These are phyloP conservation scores for Meripilus lineatus DNA, from an alignment of 1,284 basidiomycete species.

Conservation along the genomic window DNA sequence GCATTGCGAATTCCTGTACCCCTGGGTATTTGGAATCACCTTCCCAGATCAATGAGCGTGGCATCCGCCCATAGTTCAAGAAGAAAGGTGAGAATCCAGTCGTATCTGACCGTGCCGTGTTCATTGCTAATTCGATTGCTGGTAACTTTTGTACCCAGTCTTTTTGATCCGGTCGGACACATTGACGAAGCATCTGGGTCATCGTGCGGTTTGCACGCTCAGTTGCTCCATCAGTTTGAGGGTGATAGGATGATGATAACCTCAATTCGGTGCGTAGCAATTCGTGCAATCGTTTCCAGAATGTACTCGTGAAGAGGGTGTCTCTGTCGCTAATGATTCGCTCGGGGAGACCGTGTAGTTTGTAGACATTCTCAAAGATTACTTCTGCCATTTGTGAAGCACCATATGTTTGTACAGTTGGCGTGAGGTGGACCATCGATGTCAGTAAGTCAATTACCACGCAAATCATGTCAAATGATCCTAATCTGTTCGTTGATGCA, in stretches of 20 bases:
- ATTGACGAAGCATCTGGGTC: too few relatives aligned
- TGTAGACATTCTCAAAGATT: constrained; percentile 18
- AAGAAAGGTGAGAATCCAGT: constrained; percentile 33
- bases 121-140: too few relatives aligned
- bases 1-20: constrained; percentile 9
- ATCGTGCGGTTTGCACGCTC: too few relatives aligned
- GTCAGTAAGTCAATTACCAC: too few relatives aligned
- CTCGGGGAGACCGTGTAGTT: constrained; percentile 19
- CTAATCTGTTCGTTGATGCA: constrained; percentile 6
- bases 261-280: not conserved
- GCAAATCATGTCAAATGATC: too few relatives aligned
- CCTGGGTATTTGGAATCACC: constrained; percentile 18
- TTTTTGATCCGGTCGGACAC: too few relatives aligned
- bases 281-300: not conserved
- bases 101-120: too few relatives aligned
- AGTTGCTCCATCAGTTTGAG: not conserved
- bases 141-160: too few relatives aligned
- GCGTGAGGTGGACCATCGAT: too few relatives aligned
- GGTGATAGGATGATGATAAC: not conserved
- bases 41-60: constrained; percentile 27
- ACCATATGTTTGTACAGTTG: constrained; percentile 9
- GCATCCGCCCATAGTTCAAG: constrained; percentile 30
- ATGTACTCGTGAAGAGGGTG: too few relatives aligned
- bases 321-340: constrained; percentile 21
- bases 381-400: constrained; percentile 15